These are phyloP conservation scores for Sarocladium strictum DNA, from an alignment of 2,329 filamentous ascomycete species.

Conservation along the genomic window DNA sequence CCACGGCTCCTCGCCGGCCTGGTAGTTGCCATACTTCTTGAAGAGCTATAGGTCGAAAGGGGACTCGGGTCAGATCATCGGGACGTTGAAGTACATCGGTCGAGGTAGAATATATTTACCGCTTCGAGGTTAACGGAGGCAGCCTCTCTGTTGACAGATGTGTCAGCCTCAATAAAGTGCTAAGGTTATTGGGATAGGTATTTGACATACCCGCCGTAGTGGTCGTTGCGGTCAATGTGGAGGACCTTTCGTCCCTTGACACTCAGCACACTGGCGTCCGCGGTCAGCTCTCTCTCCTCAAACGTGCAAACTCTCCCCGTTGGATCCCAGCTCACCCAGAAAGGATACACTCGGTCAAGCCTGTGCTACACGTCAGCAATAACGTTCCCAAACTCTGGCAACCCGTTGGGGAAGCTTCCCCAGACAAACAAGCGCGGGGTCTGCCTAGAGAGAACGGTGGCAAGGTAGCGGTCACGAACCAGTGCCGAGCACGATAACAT, in stretches of 20 bases:
- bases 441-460: conserved; percentile 15
- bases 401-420: not conserved
- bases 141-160: conserved; percentile 57
- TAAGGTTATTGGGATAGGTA: not conserved
- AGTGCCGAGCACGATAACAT: conserved; percentile 97
- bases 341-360: conserved; percentile 97
- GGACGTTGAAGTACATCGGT: conserved; percentile 11
- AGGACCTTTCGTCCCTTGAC: conserved; percentile 99
- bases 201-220: conserved; percentile 86
- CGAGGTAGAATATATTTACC: conserved; percentile 42
- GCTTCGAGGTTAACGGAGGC: conserved; percentile 95
- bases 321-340: conserved; percentile 65
- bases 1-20: conserved; percentile 81
- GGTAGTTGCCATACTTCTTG: conserved; percentile 89
- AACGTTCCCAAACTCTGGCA: not conserved
- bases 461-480: conserved; percentile 59
- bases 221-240: conserved; percentile 96
- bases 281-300: not conserved
- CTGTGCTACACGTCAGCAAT: conserved; percentile 40
- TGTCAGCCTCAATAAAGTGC: too few species aligned
- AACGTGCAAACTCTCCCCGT: not conserved
- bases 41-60: conserved; percentile 60
- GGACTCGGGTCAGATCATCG: conserved; percentile 14
- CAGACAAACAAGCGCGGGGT: conserved; percentile 9
- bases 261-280: conserved; percentile 68